These are phyloP conservation scores for Acarospora socialis DNA, from an alignment of 2,329 filamentous ascomycete genomes.

Conservation along the genomic window DNA sequence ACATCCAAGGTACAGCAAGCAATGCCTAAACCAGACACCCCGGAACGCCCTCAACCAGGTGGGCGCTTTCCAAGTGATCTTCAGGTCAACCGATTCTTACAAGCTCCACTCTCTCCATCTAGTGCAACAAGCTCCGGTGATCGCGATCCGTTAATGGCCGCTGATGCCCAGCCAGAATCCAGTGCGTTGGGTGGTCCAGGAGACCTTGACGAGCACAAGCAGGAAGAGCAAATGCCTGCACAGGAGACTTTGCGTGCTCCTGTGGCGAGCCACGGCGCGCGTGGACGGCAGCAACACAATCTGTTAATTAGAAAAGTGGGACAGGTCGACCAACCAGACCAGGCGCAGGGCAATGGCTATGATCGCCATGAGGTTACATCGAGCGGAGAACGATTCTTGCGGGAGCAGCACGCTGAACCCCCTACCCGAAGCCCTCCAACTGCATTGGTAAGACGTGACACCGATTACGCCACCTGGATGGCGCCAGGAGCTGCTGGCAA, in stretches of 20 bases:
- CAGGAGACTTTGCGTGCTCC: slow-evolving; percentile 1
- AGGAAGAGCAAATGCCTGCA: slow-evolving; percentile 19
- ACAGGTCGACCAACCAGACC: slow-evolving; percentile 1
- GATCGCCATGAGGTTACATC: not conserved
- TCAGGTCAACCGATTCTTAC: slow-evolving; percentile 72
- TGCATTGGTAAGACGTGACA: slow-evolving; percentile 21
- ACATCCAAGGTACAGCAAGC: slow-evolving; percentile 23
- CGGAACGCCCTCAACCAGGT: slow-evolving; percentile 72
- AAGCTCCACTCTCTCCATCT: slow-evolving; percentile 63
- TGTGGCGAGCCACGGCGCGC: slow-evolving; percentile 1
- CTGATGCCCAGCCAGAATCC: slow-evolving; percentile 40
- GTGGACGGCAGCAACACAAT: not conserved
- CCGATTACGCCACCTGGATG: slow-evolving; percentile 41
- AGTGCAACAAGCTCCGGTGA: slow-evolving; percentile 66
- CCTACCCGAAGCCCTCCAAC: slow-evolving; percentile 9
- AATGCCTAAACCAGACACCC: slow-evolving; percentile 21
- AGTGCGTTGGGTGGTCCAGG: slow-evolving; percentile 17
- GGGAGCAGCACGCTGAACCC: slow-evolving; percentile 12
- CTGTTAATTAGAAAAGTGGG: not conserved
- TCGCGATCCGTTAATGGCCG: slow-evolving; percentile 45
- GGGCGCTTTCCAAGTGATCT: slow-evolving; percentile 94
- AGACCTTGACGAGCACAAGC: slow-evolving; percentile 14
- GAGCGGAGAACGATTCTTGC: slow-evolving; percentile 10
- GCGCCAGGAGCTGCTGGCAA: slow-evolving; percentile 33
- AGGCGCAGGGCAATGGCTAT: not conserved